A percentile compares a stretch with the other conserved stretches of the same genome.
Conservation (phyloP, 441 rosid genomes). For the Corymbia citriodora region DNA sequence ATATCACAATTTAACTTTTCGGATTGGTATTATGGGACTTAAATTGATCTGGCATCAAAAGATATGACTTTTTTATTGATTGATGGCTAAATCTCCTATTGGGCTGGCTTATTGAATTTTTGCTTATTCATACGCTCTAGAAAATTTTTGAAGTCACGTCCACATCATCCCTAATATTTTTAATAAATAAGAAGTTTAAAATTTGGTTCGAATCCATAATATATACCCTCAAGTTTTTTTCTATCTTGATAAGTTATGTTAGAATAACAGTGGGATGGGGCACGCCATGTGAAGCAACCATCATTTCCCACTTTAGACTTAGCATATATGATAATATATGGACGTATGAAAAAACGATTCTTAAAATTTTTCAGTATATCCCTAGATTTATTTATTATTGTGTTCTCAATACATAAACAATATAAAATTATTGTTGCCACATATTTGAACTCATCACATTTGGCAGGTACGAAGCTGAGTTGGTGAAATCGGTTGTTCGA, state of each 20-base stretch:
- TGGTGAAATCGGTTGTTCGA: too few species aligned
- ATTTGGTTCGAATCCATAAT: background rate
- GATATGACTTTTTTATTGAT: too few species aligned
- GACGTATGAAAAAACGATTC: background rate
- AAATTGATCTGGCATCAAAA: too few species aligned
- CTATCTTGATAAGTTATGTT: background rate
- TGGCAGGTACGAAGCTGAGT: too few species aligned
- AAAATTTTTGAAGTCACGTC: too few species aligned
- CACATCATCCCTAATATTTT: background rate
- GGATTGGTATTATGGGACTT: too few species aligned
- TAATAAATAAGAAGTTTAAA: background rate
- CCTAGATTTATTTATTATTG: too few species aligned
- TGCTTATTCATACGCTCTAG: too few species aligned
- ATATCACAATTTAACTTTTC: background rate
- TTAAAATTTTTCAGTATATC: background rate
- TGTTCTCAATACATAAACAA: too few species aligned
- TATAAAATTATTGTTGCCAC: too few species aligned
- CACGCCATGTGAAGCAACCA: background rate
- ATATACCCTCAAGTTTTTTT: background rate
- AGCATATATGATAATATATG: background rate
- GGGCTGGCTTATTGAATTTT: too few species aligned
- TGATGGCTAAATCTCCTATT: fast-evolving
- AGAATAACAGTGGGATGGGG: background rate
- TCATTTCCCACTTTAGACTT: background rate
- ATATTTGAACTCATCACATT: too few species aligned